Evolutionary conservation across 208 protist species (phyloP).

Genomic region (Lotmaria passim): DNA sequence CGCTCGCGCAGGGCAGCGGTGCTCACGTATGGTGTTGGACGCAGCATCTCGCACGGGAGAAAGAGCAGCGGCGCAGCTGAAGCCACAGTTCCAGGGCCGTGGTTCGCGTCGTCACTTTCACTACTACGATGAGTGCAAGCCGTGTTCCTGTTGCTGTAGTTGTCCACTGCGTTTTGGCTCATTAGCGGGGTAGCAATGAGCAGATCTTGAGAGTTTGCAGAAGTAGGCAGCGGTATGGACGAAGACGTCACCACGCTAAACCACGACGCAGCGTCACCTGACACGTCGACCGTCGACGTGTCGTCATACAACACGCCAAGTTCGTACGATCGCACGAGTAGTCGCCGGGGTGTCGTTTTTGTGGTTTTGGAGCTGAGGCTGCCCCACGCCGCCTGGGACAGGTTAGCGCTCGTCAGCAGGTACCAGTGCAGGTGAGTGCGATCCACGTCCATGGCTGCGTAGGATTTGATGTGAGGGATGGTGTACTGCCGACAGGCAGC

Average conservation of each 20-base stretch:
- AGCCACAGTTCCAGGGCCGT: no score
- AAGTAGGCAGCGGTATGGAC: constrained; percentile 37
- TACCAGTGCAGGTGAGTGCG: constrained; percentile 62
- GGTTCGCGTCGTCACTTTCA: no score
- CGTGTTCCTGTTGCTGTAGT: not conserved
- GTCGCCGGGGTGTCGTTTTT: constrained; percentile 17
- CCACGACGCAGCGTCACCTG: not conserved
- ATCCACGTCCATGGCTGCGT: constrained; percentile 44
- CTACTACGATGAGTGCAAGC: not conserved
- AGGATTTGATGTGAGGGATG: constrained; percentile 90
- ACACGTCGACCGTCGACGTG: constrained; percentile 26
- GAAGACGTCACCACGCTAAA: constrained; percentile 52
- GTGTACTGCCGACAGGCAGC: constrained; percentile 22
- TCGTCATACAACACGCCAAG: constrained; percentile 83
- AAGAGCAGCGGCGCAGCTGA: constrained; percentile 1
- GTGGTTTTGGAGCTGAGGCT: constrained; percentile 11
- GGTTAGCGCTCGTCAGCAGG: constrained; percentile 84
- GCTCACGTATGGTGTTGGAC: constrained; percentile 68
- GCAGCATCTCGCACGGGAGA: constrained; percentile 70
- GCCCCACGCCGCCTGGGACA: constrained; percentile 89
- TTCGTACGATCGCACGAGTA: constrained; percentile 82
- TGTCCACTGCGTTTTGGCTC: not conserved
- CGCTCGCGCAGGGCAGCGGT: constrained; percentile 38
- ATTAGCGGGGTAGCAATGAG: constrained; percentile 38
- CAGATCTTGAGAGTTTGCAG: constrained; percentile 13